These are phyloP conservation scores for Posidonia oceanica DNA, from an alignment of 116 monocot species.

Conservation along the genomic window DNA sequence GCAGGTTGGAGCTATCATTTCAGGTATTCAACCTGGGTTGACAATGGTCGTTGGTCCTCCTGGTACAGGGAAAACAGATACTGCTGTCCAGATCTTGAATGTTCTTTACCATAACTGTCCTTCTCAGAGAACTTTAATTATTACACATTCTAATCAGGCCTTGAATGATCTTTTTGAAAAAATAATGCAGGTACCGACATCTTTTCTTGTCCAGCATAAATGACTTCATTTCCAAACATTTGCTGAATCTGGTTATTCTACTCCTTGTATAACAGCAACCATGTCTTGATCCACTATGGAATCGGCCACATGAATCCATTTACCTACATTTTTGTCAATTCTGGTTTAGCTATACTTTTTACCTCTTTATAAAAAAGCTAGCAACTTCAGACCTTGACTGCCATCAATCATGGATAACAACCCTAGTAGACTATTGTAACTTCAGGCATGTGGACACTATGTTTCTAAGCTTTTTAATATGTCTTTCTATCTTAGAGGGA, in stretches of 20 bases:
- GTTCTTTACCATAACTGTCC: slow-evolving; percentile 99
- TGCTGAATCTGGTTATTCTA: too few relatives aligned
- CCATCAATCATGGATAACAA: too few relatives aligned
- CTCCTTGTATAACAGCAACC: too few relatives aligned
- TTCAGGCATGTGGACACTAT: not conserved
- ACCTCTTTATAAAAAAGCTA: too few relatives aligned
- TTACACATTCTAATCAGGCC: slow-evolving; percentile 98
- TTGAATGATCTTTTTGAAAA: slow-evolving; percentile 99
- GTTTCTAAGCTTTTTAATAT: not conserved
- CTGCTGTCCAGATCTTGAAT: slow-evolving; percentile 96
- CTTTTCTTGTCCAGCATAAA: not conserved
- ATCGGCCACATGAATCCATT: too few relatives aligned
- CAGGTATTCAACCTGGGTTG: slow-evolving; percentile 95
- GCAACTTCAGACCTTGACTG: too few relatives aligned
- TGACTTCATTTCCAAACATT: not conserved
- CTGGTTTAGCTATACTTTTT: too few relatives aligned
- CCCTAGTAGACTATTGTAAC: too few relatives aligned
- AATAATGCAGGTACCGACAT: slow-evolving; percentile 75
- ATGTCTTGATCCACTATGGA: too few relatives aligned
- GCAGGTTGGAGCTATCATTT: slow-evolving; percentile 96
- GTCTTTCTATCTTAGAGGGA: slow-evolving; percentile 49
- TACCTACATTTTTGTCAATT: too few relatives aligned
- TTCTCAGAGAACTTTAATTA: slow-evolving; percentile 96
- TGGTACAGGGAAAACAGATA: slow-evolving; percentile 99
- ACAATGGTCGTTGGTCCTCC: slow-evolving; percentile 99